A percentile compares a stretch with the other conserved stretches of the same genome.
Conservation (phyloP, 2,329 filamentous ascomycete genomes). For the Ophiocordyceps unilateralis region DNA sequence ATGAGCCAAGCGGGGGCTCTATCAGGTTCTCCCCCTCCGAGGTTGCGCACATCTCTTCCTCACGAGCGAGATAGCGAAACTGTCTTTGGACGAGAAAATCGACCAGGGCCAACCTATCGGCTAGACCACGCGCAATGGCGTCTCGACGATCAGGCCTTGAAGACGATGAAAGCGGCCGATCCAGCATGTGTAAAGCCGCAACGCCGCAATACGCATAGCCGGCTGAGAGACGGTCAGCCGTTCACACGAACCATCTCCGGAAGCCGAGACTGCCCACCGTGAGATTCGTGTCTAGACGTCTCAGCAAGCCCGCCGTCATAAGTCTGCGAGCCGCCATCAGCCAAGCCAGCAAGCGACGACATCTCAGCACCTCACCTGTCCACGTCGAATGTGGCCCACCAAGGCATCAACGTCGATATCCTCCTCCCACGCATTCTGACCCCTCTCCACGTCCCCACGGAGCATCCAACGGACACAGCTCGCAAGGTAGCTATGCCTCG, state of each 20-base stretch:
- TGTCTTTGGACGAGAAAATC: conserved; percentile 50
- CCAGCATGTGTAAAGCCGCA: conserved; percentile 59
- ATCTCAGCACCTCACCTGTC: conserved; percentile 23
- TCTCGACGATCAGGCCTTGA: conserved; percentile 4
- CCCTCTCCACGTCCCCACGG: conserved; percentile 36
- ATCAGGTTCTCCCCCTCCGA: conserved; percentile 20
- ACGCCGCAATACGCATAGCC: conserved; percentile 87
- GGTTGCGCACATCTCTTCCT: conserved; percentile 24
- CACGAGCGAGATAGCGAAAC: conserved; percentile 36
- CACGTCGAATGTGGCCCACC: conserved; percentile 50
- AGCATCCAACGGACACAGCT: conserved; percentile 70
- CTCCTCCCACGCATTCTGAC: conserved; percentile 34
- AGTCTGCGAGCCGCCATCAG: conserved; percentile 28
- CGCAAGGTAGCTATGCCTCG: conserved; percentile 77
- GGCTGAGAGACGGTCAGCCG: conserved; percentile 26
- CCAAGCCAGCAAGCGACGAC: neutral
- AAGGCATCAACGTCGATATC: conserved; percentile 63
- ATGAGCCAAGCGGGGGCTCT: conserved; percentile 15
- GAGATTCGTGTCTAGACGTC: conserved; percentile 62
- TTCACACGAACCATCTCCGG: no score
- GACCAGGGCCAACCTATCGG: conserved; percentile 14
- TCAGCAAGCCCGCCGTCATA: conserved; percentile 79
- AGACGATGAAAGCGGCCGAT: conserved; percentile 30
- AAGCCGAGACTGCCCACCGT: conserved; percentile 36
- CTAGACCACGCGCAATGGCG: conserved; percentile 18